Percentiles rank a stretch among this genome's conserved stretches.
These are phyloP conservation scores for Aegilops speltoides DNA, from an alignment of 176 grass and related monocot genomes.

Conservation along the genomic window DNA sequence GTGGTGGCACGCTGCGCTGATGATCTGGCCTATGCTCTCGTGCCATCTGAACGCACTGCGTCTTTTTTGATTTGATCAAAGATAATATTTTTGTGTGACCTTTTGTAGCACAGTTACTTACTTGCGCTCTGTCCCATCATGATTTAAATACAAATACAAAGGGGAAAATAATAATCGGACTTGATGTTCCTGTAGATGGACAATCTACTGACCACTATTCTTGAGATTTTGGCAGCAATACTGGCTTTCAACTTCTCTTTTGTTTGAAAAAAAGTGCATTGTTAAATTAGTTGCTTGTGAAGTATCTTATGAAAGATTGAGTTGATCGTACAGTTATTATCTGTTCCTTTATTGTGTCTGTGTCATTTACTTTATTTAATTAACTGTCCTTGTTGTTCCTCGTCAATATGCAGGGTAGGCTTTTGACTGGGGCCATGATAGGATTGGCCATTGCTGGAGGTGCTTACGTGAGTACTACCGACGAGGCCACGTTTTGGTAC, in stretches of 20 bases:
- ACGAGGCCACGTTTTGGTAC: constrained; percentile 98
- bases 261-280: not conserved
- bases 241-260: not conserved
- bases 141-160: not conserved
- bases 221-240: not conserved
- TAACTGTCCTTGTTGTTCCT: not conserved
- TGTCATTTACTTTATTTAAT: not conserved
- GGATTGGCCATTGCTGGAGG: constrained; percentile 85
- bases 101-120: not conserved
- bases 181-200: not conserved
- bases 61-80: not conserved
- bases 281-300: not conserved
- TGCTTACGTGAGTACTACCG: constrained; percentile 89
- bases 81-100: not conserved
- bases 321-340: not conserved
- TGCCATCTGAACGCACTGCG: not conserved
- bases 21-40: not conserved
- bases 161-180: not conserved
- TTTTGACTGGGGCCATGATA: constrained; percentile 85
- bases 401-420: constrained; percentile 63
- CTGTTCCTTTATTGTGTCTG: not conserved
- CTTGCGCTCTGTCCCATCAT: not conserved
- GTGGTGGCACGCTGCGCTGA: not conserved
- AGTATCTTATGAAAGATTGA: not conserved
- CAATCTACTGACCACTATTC: not conserved